Conservation (phyloP, 2,329 filamentous ascomycete genomes). For the Cladophialophora yegresii region DNA sequence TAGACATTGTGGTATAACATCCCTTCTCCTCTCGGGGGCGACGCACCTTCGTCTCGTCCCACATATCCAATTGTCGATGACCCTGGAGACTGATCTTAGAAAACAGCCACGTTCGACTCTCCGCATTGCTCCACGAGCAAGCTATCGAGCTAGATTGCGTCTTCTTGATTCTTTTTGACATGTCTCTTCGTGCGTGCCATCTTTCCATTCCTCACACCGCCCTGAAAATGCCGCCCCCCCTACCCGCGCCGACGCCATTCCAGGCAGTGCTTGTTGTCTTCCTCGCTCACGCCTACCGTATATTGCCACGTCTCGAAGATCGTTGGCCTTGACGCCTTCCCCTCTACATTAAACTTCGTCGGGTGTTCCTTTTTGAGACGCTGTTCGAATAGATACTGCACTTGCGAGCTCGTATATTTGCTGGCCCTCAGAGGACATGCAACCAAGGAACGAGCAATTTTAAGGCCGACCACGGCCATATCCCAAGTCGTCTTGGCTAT, state of each 20-base stretch:
- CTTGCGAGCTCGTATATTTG: neutral
- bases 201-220: neutral
- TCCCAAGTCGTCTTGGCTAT: neutral
- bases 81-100: neutral
- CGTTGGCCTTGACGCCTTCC: neutral
- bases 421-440: neutral
- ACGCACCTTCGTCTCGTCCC: neutral
- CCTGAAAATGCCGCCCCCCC: neutral
- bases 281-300: neutral
- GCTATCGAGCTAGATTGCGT: neutral
- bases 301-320: neutral
- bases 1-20: no score
- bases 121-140: neutral
- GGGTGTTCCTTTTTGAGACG: neutral
- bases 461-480: slow-evolving; percentile 8
- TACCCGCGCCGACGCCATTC: neutral
- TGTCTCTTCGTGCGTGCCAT: neutral
- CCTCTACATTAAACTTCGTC: neutral
- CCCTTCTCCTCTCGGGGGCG: no score
- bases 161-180: neutral
- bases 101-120: neutral
- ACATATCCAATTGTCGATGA: no score
- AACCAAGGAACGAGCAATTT: neutral
- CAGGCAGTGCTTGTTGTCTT: neutral
- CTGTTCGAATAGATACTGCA: neutral